phyloP scores from a whole-genome alignment of 2,329 filamentous ascomycete species.

The Stagonosporopsis vannaccii region DNA sequence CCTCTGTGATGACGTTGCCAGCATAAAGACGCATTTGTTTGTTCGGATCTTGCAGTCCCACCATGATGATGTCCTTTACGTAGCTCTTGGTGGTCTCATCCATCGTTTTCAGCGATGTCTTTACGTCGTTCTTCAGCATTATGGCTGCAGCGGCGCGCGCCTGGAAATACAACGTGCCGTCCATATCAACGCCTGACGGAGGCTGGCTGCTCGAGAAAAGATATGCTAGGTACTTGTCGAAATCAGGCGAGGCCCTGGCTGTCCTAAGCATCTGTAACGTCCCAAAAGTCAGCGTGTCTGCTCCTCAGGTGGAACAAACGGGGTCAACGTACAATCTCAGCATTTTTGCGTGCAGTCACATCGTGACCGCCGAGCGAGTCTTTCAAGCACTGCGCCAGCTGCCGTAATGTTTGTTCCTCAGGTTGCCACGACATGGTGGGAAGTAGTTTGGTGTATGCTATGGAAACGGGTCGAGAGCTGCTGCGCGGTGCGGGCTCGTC shows the following conservation, averaged over 20 bases:
- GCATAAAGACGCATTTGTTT: slow-evolving; percentile 85
- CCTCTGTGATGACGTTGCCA: slow-evolving; percentile 92
- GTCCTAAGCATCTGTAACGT: slow-evolving; percentile 82
- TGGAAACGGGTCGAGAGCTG: slow-evolving; percentile 18
- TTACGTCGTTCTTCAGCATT: slow-evolving; percentile 95
- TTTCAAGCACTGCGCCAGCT: slow-evolving; percentile 86
- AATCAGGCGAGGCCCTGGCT: slow-evolving; percentile 86
- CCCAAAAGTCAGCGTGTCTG: slow-evolving; percentile 34
- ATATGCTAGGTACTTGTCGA: slow-evolving; percentile 96
- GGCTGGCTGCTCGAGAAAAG: slow-evolving; percentile 77
- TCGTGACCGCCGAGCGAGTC: slow-evolving; percentile 90
- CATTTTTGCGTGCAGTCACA: slow-evolving; percentile 82
- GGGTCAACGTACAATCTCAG: slow-evolving; percentile 74
- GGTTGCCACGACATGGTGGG: slow-evolving; percentile 88
- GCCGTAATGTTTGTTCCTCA: slow-evolving; percentile 81
- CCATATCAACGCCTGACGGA: slow-evolving; percentile 67
- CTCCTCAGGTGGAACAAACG: slow-evolving; percentile 8
- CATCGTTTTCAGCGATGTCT: slow-evolving; percentile 76
- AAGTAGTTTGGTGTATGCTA: slow-evolving; percentile 23
- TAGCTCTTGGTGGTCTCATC: slow-evolving; percentile 75
- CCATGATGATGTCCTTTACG: slow-evolving; percentile 79
- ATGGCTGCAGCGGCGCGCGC: slow-evolving; percentile 88
- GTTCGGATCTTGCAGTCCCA: slow-evolving; percentile 81
- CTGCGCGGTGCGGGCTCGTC: slow-evolving; percentile 6
- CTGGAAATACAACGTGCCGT: slow-evolving; percentile 70